phyloP scores from a whole-genome alignment of 352 stramenopile species.

The Globisporangium camurandrum region DNA sequence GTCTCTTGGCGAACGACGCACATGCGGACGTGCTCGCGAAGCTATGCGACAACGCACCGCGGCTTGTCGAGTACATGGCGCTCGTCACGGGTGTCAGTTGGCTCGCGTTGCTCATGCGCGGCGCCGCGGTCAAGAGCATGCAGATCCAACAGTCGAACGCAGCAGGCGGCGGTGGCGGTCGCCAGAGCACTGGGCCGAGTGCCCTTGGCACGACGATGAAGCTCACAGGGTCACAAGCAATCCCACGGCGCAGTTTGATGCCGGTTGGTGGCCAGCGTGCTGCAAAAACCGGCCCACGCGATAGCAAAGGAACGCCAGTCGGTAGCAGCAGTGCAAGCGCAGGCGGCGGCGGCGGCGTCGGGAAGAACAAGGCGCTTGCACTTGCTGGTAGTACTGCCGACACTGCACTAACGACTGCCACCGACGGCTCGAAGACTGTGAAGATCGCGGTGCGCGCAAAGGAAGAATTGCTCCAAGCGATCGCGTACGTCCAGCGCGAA shows the following conservation, averaged over 20 bases:
- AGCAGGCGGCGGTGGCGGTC: no score
- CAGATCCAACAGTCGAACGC: slow-evolving; percentile 74
- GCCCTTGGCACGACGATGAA: slow-evolving; percentile 35
- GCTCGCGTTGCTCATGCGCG: slow-evolving; percentile 70
- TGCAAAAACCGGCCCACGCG: slow-evolving; percentile 17
- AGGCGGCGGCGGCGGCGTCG: slow-evolving; percentile 4
- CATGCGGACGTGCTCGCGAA: slow-evolving; percentile 65
- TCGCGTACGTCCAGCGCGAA: slow-evolving; percentile 68
- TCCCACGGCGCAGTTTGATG: slow-evolving; percentile 37
- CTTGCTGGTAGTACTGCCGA: not conserved
- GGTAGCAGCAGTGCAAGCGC: slow-evolving; percentile 18
- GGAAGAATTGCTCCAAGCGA: slow-evolving; percentile 74
- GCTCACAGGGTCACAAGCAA: slow-evolving; percentile 38
- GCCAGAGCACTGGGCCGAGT: slow-evolving; percentile 24
- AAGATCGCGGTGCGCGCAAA: slow-evolving; percentile 66
- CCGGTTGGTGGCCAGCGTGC: slow-evolving; percentile 13
- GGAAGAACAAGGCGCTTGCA: not conserved
- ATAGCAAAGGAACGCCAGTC: slow-evolving; percentile 20
- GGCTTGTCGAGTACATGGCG: slow-evolving; percentile 72
- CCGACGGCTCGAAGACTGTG: slow-evolving; percentile 37
- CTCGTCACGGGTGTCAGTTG: slow-evolving; percentile 71
- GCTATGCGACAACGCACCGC: slow-evolving; percentile 43
- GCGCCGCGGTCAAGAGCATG: slow-evolving; percentile 76
- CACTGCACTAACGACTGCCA: not conserved
- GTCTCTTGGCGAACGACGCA: slow-evolving; percentile 64